Evolutionary conservation across 1,284 basidiomycete genomes (phyloP).

Genomic region (Cryptococcus jaspeensis): DNA sequence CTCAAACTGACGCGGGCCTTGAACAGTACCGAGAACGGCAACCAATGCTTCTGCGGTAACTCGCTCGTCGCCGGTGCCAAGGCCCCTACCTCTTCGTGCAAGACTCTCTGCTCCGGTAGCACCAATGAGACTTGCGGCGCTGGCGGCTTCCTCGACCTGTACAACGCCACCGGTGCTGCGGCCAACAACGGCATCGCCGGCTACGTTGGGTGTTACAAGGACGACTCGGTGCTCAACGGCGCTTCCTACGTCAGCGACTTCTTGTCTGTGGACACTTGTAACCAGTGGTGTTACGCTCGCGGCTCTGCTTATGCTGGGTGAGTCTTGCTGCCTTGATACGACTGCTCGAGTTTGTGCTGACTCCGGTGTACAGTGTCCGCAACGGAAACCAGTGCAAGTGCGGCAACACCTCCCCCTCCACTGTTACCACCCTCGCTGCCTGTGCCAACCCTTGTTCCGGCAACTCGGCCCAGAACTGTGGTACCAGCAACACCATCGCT

Average conservation of each 20-base stretch:
- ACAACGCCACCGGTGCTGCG: conserved; percentile 17
- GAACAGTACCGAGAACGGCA: conserved; percentile 6
- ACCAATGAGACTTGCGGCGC: conserved; percentile 18
- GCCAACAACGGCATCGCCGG: conserved; percentile 16
- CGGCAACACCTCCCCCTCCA: conserved; percentile 16
- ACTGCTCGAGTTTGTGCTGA: not conserved
- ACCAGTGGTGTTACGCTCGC: conserved; percentile 19
- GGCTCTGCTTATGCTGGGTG: conserved; percentile 22
- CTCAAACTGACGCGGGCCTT: too few species aligned
- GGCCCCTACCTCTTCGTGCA: conserved; percentile 20
- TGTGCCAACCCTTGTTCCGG: conserved; percentile 22
- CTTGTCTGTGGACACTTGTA: conserved; percentile 23
- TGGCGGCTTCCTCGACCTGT: conserved; percentile 12
- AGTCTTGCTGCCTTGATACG: not conserved
- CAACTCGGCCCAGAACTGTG: conserved; percentile 18
- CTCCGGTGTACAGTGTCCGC: not conserved
- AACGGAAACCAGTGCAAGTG: conserved; percentile 29
- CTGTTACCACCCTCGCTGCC: conserved; percentile 12
- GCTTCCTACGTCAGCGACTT: conserved; percentile 16
- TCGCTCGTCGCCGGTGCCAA: conserved; percentile 13
- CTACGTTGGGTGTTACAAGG: conserved; percentile 28
- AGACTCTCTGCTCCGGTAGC: conserved; percentile 12
- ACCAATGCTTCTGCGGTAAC: conserved; percentile 31
- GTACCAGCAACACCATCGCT: conserved; percentile 10
- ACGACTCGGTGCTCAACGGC: conserved; percentile 17